A percentile compares a stretch with the other conserved stretches of the same genome.
phyloP scores from a whole-genome alignment of 1,139 yeast genomes.

The Magnusiomyces tetraspermus region DNA sequence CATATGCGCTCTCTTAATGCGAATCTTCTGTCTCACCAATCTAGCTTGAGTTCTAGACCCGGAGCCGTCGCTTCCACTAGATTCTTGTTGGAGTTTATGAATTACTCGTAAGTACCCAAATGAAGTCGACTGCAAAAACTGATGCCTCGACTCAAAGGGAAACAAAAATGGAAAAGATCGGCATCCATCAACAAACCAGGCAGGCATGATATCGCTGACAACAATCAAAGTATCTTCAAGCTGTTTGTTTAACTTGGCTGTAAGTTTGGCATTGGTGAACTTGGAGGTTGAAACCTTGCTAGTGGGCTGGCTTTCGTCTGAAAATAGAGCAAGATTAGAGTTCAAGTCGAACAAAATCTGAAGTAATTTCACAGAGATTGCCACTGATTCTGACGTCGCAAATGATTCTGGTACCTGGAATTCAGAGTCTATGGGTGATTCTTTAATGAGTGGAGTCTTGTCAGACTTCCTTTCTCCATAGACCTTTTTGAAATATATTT shows the following conservation, averaged over 20 bases:
- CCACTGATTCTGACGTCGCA: slow-evolving; percentile 39
- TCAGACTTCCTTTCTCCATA: slow-evolving; percentile 20
- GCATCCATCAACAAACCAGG: slow-evolving; percentile 72
- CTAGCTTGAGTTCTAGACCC: slow-evolving; percentile 50
- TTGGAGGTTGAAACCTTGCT: slow-evolving; percentile 33
- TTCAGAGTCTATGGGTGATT: slow-evolving; percentile 28
- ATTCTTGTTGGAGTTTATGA: slow-evolving; percentile 54
- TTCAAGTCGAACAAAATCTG: slow-evolving; percentile 46
- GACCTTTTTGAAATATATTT: slow-evolving; percentile 44
- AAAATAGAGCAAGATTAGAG: slow-evolving; percentile 25
- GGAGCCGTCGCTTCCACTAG: neutral
- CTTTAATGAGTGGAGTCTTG: slow-evolving; percentile 16
- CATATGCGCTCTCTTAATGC: slow-evolving; percentile 62
- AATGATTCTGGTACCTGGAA: slow-evolving; percentile 27
- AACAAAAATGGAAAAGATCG: slow-evolving; percentile 70
- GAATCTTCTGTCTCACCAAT: slow-evolving; percentile 69
- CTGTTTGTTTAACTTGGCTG: slow-evolving; percentile 81
- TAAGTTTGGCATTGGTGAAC: slow-evolving; percentile 71
- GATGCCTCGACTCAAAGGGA: slow-evolving; percentile 72
- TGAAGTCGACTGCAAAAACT: slow-evolving; percentile 77
- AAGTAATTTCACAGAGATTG: slow-evolving; percentile 47
- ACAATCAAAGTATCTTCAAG: slow-evolving; percentile 84
- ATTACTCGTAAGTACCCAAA: slow-evolving; percentile 85
- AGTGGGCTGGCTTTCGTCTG: slow-evolving; percentile 10
- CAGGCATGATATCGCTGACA: slow-evolving; percentile 79